A percentile compares a stretch with the other conserved stretches of the same genome.
Evolutionary conservation across 371 early-diverging fungal species (phyloP).

Genomic region (Mortierella polycephala): DNA sequence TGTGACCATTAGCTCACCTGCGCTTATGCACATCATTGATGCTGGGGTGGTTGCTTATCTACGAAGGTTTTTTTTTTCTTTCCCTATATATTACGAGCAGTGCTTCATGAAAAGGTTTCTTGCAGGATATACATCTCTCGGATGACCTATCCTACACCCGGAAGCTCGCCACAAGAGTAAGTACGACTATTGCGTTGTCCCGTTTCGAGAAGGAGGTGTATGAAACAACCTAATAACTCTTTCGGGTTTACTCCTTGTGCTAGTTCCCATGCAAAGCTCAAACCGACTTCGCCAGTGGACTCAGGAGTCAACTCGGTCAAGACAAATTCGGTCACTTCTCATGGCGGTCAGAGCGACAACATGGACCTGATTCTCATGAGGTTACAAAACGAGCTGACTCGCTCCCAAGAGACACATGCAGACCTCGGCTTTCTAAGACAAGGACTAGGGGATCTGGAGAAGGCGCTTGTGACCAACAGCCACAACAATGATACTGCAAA

Average conservation of each 20-base stretch:
- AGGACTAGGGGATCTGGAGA: constrained; percentile 26
- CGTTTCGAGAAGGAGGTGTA: no score
- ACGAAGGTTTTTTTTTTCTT: not conserved
- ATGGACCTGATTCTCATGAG: constrained; percentile 36
- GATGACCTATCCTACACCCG: constrained; percentile 32
- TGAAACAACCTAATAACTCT: no score
- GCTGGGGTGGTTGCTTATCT: not conserved
- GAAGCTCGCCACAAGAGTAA: constrained; percentile 51
- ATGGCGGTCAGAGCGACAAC: constrained; percentile 34
- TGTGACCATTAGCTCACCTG: no score
- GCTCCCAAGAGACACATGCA: constrained; percentile 36
- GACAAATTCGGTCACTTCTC: constrained; percentile 4
- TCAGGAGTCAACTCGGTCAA: constrained; percentile 17
- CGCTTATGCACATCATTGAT: no score
- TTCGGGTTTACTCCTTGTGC: not conserved
- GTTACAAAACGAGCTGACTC: constrained; percentile 37
- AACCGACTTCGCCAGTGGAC: constrained; percentile 11
- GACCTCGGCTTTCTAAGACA: constrained; percentile 29
- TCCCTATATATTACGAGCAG: constrained; percentile 34
- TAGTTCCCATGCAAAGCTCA: constrained; percentile 29
- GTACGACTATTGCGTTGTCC: not conserved
- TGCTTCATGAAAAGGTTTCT: constrained; percentile 77
- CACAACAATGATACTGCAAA: not conserved
- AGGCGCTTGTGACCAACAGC: constrained; percentile 7
- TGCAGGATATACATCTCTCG: constrained; percentile 64